Evolutionary conservation across 768 basidiomycete species (phyloP).

Genomic region (Pisolithus microcarpus): DNA sequence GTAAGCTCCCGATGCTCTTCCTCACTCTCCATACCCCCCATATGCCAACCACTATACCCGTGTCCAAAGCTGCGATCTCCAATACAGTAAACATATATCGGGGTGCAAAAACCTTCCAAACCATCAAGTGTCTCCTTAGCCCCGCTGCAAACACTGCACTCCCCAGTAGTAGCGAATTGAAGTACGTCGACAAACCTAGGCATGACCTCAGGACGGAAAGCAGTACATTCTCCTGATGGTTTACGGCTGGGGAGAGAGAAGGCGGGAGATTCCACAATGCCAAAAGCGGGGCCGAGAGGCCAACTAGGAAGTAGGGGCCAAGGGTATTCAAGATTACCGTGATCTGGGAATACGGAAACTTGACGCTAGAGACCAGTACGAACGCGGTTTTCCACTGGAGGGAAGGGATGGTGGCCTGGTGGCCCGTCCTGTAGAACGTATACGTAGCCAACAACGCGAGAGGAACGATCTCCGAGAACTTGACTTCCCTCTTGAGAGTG

Average conservation of each 20-base stretch:
- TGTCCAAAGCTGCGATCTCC: conserved; percentile 63
- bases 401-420: conserved; percentile 81
- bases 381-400: conserved; percentile 97
- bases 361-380: conserved; percentile 60
- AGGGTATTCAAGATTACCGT: conserved; percentile 74
- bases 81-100: conserved; percentile 78
- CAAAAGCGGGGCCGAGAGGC: conserved; percentile 63
- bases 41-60: conserved; percentile 57
- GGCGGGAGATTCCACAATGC: conserved; percentile 84
- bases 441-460: conserved; percentile 72
- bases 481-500: conserved; percentile 30
- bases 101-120: conserved; percentile 99
- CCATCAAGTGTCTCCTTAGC: conserved; percentile 84
- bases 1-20: background rate
- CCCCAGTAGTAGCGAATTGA: conserved; percentile 55
- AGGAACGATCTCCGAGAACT: conserved; percentile 64
- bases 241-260: background rate
- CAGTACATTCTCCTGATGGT: conserved; percentile 12
- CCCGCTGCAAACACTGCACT: conserved; percentile 68
- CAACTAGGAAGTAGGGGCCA: conserved; percentile 61
- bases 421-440: conserved; percentile 83
- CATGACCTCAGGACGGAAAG: conserved; percentile 44
- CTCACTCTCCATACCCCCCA: conserved; percentile 30
- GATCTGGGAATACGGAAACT: conserved; percentile 66
- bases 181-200: conserved; percentile 66